phyloP scores from a whole-genome alignment of 208 protist genomes.

The Crithidia mellificae region DNA sequence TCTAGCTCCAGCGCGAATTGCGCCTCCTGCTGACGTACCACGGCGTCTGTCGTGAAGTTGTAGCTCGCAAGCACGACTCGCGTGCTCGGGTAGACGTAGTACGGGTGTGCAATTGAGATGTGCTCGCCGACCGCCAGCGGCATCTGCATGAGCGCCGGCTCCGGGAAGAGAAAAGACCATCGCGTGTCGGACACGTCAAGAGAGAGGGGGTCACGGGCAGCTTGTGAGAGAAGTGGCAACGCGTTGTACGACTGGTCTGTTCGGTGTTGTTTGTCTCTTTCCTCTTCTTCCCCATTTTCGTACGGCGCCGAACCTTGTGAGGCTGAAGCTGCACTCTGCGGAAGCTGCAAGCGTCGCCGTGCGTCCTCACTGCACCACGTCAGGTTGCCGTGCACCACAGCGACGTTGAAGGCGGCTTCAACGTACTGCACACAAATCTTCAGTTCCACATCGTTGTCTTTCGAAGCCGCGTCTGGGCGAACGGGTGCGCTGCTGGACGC shows the following conservation, averaged over 20 bases:
- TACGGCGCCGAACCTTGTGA: too few species aligned
- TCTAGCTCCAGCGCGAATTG: constrained; percentile 14
- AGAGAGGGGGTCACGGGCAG: too few species aligned
- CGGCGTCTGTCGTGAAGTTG: constrained; percentile 57
- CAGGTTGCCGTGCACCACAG: constrained; percentile 31
- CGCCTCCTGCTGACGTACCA: constrained; percentile 28
- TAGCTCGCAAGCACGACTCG: constrained; percentile 52
- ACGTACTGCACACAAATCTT: constrained; percentile 31
- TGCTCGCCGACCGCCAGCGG: constrained; percentile 38
- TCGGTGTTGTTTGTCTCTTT: neutral
- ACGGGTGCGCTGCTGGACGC: too few species aligned
- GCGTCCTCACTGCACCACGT: constrained; percentile 26
- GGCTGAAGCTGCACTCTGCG: neutral
- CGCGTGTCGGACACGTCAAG: neutral
- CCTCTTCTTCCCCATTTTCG: neutral
- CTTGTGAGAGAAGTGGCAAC: neutral
- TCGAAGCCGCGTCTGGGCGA: neutral
- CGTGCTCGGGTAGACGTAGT: constrained; percentile 41
- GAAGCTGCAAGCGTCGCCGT: constrained; percentile 10
- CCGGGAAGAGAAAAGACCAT: constrained; percentile 58
- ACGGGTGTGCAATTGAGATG: constrained; percentile 62
- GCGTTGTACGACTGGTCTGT: too few species aligned
- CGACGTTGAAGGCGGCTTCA: constrained; percentile 38
- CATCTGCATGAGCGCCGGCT: constrained; percentile 38
- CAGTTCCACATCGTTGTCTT: constrained; percentile 25